Base-by-base conservation (phyloP, 2,329 filamentous ascomycete genomes). In the Trichoderma semiorbis region DNA sequence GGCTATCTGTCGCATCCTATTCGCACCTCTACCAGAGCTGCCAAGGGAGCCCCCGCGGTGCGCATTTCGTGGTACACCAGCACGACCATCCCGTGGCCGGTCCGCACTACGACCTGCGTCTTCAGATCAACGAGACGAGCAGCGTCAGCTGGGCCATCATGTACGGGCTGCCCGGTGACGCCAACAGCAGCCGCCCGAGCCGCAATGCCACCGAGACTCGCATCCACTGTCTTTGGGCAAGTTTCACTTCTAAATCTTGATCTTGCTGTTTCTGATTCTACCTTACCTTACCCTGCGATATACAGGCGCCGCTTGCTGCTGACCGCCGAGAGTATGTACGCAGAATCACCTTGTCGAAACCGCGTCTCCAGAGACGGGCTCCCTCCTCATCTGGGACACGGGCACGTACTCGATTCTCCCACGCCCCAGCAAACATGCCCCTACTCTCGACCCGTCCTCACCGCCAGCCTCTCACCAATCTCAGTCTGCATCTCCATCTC, bases 51-150 rank as follows among this genome's bases (percentile, higher is more conserved):
- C 53, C 72, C 4, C 57, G 70, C 18, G 84, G 84, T 21, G 81
- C 84, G 10, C 89, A 91, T 78, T 93, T 93, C 76, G 88, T 93
- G 66, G 85, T 93, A 47, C 90, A 93, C 78, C 91, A 93, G 77
- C 91, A 93, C 77, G 90, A 92, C 76, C 91, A 93, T 77, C 91
- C 91, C 1, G 79, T 92, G 57, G 90, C 91, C 11, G 90, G 91
- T 28, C 85, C 85, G 1, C 89, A 91, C 77, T 92, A 93, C 81
- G 91, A 93, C 78, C 83, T 93, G 24, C 85, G 91, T 3, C 82
- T 93, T 21, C 91, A 93, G 78, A 91, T 93, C 78, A 93, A 91
- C 34, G 84, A 85, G 71, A 86, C 87, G 0, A 92, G 90, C 76
- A 90, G 89, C 30, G 85, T 88, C 12, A 91, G 88, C 72, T 93